phyloP scores from a whole-genome alignment of 352 stramenopile genomes.

The Peronospora belbahrii region DNA sequence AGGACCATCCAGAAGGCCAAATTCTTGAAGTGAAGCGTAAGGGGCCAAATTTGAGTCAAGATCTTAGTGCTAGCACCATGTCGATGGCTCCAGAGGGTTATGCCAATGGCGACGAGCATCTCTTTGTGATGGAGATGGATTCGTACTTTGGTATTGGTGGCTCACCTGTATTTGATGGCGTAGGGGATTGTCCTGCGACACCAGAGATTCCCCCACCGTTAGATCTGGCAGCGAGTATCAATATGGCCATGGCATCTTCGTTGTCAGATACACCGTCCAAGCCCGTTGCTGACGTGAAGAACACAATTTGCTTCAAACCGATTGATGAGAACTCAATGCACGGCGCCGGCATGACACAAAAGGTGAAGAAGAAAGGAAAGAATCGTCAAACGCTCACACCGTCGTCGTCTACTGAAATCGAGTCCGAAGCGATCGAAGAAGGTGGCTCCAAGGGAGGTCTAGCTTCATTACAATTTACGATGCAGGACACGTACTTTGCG shows the following conservation, averaged over 20 bases:
- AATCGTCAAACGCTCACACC: slow-evolving; percentile 15
- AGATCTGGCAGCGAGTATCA: slow-evolving; percentile 62
- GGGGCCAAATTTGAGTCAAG: slow-evolving; percentile 42
- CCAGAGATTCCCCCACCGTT: slow-evolving; percentile 46
- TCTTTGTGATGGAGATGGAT: slow-evolving; percentile 85
- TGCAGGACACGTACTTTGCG: slow-evolving; percentile 79
- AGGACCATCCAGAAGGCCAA: slow-evolving; percentile 38
- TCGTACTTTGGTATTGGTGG: slow-evolving; percentile 80
- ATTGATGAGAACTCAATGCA: slow-evolving; percentile 15
- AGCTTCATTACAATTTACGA: slow-evolving; percentile 56
- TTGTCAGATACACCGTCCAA: slow-evolving; percentile 34
- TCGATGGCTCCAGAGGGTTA: slow-evolving; percentile 22
- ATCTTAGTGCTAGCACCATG: slow-evolving; percentile 25
- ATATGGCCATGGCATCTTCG: slow-evolving; percentile 69
- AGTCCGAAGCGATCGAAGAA: slow-evolving; percentile 22
- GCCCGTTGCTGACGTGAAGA: slow-evolving; percentile 23
- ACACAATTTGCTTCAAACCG: slow-evolving; percentile 27
- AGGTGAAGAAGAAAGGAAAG: slow-evolving; percentile 32
- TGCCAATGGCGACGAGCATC: slow-evolving; percentile 47
- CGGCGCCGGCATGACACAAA: slow-evolving; percentile 19
- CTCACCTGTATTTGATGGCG: slow-evolving; percentile 64
- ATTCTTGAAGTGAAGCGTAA: slow-evolving; percentile 73
- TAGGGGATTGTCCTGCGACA: slow-evolving; percentile 4
- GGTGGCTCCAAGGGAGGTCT: slow-evolving; percentile 17
- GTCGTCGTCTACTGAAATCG: slow-evolving; percentile 9